Base-by-base conservation (phyloP, 75 land plant genomes). In the Sequoiadendron giganteum region DNA sequence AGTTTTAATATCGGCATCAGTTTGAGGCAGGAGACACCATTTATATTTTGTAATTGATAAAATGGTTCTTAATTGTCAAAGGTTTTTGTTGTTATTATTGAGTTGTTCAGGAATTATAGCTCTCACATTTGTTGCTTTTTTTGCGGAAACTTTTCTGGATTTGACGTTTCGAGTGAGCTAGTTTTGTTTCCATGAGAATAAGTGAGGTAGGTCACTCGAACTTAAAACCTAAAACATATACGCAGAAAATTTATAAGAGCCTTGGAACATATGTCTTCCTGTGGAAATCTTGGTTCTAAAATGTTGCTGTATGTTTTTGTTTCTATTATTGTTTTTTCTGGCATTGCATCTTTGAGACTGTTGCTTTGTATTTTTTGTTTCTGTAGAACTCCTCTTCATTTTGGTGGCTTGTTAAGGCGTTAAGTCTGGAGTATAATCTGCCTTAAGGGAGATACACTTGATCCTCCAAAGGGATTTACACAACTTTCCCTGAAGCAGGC, bases 31-130 rank as follows among this genome's bases (percentile, higher is more conserved):
- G 70, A 40, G 85, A 90, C 92, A 9, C 86, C 93, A 72, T 94
- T 95, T 70, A 95, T 92, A 85, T 94, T 95, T 8, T 93, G 91
- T 15, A 95, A 95, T 89, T 95, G 94, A 87, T 88, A 87, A 4
- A 78, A 76, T 1, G 90, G 25, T 78, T 95, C 94, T 14, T 94
- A 94, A 15, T 81, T 87, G 76, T 34, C 55, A 0, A 91, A 93
- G 93, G 36, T 21, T 18, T 15, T 78, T 38, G 39, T 78, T 78
- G 25, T 55, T 15, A 55, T 55, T 58, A 18, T 58, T 58, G 15
- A 19, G 61, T 3, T 58, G 19, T 58, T 58, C 19, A 58, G 61
- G 21, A 4, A 18, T 19, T 58, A 5, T 21, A 21, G 4, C 28
- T 61, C 7, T 61, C n/a, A 61, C 5, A 61, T 61, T 21, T 25